Evolutionary conservation across 1,284 basidiomycete species (phyloP).

Genomic region (Phylloporus sp.): DNA sequence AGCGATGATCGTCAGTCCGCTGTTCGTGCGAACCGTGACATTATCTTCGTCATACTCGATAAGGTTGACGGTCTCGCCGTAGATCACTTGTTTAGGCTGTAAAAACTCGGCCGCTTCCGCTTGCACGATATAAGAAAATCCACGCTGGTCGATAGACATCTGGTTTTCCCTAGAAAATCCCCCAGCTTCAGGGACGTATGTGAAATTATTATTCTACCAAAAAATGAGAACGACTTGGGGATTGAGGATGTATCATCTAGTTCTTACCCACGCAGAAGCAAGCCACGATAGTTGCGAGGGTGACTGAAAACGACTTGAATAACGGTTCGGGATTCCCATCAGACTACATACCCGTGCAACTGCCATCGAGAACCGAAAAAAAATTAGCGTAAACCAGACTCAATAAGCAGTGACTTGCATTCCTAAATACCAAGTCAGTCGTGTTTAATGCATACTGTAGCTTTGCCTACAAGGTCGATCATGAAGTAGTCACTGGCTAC

Average conservation of each 20-base stretch:
- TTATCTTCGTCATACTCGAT: too few relatives aligned
- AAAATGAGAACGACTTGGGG: slow-evolving; percentile 18
- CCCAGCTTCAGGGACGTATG: slow-evolving; percentile 56
- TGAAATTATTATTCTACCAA: slow-evolving; percentile 64
- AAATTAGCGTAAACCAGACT: not conserved
- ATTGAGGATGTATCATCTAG: not conserved
- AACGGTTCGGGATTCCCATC: too few relatives aligned
- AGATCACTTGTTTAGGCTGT: slow-evolving; percentile 48
- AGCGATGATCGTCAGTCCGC: too few relatives aligned
- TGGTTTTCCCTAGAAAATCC: slow-evolving; percentile 64
- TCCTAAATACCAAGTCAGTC: slow-evolving; percentile 12
- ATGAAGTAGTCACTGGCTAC: slow-evolving; percentile 14
- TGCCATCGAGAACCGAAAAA: not conserved
- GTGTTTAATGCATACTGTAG: not conserved
- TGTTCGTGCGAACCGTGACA: too few relatives aligned
- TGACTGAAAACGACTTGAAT: slow-evolving; percentile 2
- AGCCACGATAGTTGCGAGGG: too few relatives aligned
- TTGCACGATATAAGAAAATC: too few relatives aligned
- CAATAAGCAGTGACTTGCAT: slow-evolving; percentile 11
- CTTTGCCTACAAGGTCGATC: slow-evolving; percentile 13
- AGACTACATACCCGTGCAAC: slow-evolving; percentile 15
- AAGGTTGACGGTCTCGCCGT: slow-evolving; percentile 55
- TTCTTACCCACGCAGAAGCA: slow-evolving; percentile 61
- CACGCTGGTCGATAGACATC: slow-evolving; percentile 61
- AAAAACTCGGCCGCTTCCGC: too few relatives aligned